Evolutionary conservation across 208 protist species (phyloP), one percentile per base, ranked within the genome.

Genomic region (Leishmania mexicana): DNA sequence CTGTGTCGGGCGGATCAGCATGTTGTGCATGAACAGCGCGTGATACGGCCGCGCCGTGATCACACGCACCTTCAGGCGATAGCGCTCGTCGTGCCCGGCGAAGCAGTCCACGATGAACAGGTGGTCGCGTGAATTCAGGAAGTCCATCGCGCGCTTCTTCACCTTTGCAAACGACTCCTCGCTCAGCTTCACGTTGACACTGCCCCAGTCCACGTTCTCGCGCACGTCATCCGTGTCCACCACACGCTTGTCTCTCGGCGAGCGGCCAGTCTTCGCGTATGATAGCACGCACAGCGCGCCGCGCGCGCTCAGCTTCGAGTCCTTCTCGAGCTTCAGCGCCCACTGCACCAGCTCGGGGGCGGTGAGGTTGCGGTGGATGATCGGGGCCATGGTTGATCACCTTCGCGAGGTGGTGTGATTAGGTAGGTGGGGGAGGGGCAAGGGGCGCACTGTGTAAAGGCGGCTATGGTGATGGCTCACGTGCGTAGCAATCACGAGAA

Each of bases 21-120:
- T 99, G 91, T 99, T 97, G 77, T 88, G 85, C 94, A 99, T 99
- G 87, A 99, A 99, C n/a, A 99, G 91, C 24, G 98, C 98, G 85
- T 99, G 98, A 86, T 99, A 99, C 21, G 98, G 97, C 7, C 95
- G 86, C 21, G 91, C 92, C 80, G 92, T 97, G 85, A 98, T 89
- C 75, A 99, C 91, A 78, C 98, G 95, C 78, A 98, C 95, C 87
- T 99, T 99, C 67, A 99, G 89, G 60, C 96, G 87, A 84, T 99
- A 97, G 40, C 94, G 88, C 80, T 92, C 83, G 84, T 99, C 97
- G 89, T 95, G 96, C 42, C 97, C 97, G 21, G 97, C 98, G 80
- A 92, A 99, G 70, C 89, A 96, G 88, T 99, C 98, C 81, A 99
- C 87, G 38, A 99, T 97, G 80, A 97, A 99, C 54, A 99, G 83